Evolutionary conservation across 202 grass and related monocot species (phyloP), one percentile per base, ranked within the genome.

Genomic region (Cymbopogon flexuosus): DNA sequence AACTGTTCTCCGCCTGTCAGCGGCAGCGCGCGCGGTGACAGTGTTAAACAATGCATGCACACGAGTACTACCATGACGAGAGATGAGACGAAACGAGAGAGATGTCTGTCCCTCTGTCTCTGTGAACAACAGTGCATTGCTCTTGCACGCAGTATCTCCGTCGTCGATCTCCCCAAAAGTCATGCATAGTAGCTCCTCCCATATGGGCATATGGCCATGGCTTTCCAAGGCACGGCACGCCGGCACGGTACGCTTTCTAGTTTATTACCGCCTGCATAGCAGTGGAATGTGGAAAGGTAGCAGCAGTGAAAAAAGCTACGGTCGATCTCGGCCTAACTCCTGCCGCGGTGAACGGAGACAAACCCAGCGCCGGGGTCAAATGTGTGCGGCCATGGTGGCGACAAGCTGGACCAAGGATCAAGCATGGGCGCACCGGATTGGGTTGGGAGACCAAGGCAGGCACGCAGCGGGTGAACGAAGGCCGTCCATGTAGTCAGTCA

Each of bases 31-130:
- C 5, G n/a, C 24, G 35, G 10, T 13, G 10, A 29, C 9, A 23
- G 5, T 18, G 14, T 62, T 52, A 31, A 27, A 34, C 19, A 22
- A 30, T 5, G 10, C 65, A 33, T 52, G 46, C 19, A 46, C 42
- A 45, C 13, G 43, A 15, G 27, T 27, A 27, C 27, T 27, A 27
- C 27, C 27, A 27, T 27, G 27, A 27, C 16, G 36, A 29, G 42
- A 14, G 12, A 14, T 14, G 42, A 45, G 42, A 45, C 13, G 43
- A 15, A 46, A 46, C 43, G 14, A 51, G 15, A 18, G 78, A 87
- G 73, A 87, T 82, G 79, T 82, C 65, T 87, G 79, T 82, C 65
- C 23, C 3, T 33, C 31, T 33, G 31, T 4, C 70, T 81, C 51
- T 41, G 63, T 27, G 27, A 27, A 27, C 27, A 27, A 27, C 27